A percentile compares a stretch with the other conserved stretches of the same genome.
Conservation (phyloP, 2,329 filamentous ascomycete species). For the Diplocarpon mali region DNA sequence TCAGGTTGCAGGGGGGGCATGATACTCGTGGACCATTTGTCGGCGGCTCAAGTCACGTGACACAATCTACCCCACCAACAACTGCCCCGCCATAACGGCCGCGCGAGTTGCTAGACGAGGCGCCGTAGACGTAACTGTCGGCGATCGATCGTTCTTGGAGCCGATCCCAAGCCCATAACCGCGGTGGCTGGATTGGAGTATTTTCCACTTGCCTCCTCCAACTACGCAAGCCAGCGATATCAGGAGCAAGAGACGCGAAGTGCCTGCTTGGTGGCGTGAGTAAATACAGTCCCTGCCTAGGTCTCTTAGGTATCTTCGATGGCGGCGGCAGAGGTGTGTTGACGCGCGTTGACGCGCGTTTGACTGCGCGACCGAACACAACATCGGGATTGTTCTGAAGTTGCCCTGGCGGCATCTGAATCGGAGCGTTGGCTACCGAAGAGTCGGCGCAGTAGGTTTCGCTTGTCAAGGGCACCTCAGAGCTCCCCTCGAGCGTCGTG, state of each 20-base stretch:
- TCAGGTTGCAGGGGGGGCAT: no score
- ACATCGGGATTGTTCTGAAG: no score
- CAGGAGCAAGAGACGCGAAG: not conserved
- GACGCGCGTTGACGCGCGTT: slow-evolving; percentile 18
- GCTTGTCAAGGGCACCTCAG: no score
- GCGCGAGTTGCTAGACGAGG: slow-evolving; percentile 4
- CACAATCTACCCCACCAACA: slow-evolving; percentile 15
- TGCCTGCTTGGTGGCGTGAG: slow-evolving; percentile 18
- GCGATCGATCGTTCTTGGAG: no score
- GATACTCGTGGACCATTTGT: not conserved
- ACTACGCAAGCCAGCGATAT: slow-evolving; percentile 14
- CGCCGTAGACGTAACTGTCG: slow-evolving; percentile 8
- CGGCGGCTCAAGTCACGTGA: not conserved
- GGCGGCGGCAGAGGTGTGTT: not conserved
- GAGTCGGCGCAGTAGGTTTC: not conserved
- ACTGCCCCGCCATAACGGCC: slow-evolving; percentile 19
- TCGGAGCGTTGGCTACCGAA: no score
- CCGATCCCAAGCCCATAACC: not conserved
- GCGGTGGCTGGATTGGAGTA: slow-evolving; percentile 11
- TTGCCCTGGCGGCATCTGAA: no score
- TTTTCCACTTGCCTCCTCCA: slow-evolving; percentile 11
- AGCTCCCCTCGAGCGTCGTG: no score
- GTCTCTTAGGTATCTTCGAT: not conserved
- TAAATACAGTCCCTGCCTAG: no score
- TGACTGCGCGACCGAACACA: no score